Evolutionary conservation across 1,139 yeast genomes (phyloP), one percentile per base, ranked within the genome.

Genomic region (Kazachstania sp.): DNA sequence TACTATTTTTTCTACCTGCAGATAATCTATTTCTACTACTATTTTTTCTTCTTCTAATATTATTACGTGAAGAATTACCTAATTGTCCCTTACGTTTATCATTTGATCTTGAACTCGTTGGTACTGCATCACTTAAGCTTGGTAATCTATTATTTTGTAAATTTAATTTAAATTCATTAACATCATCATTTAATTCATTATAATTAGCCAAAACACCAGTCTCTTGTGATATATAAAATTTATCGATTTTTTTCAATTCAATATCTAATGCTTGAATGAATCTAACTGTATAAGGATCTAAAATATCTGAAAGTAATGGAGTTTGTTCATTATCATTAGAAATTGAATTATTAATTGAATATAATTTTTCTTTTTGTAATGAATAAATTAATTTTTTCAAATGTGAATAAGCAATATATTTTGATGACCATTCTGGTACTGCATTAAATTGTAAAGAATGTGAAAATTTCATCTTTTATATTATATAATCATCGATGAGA

Each of bases 381-480:
- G 80, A 73, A 60, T 82, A 82, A 34, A 81, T 79, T 41, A 79
- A 70, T 65, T 81, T 82, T 63, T 82, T 82, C 54, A 82, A 66
- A 41, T 83, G 79, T 4, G 86, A 79, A 60, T 82, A 82, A 15
- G 85, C 83, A 49, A 82, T 76, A 60, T 82, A 82, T 62, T 81
- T 80, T 18, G 84, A 79, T 13, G 84, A 75, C 88, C 88, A 82
- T 65, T 82, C 88, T 1, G 88, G 87, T 2, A 82, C 88, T 32
- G 87, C 86, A 59, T 82, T 82, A 61, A 82, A 81, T 70, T 81
- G 86, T 55, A 82, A 65, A 7, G 86, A 81, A 60, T 82, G 87
- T 2, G 87, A 80, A 62, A 82, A 82, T 72, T 82, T 82, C 88
- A 82, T 82, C 19, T 12, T 30, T 38, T 36, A 20, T 12, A 15